Conservation (phyloP, 1,284 basidiomycete genomes). For the Salmacisia buchloeana region DNA sequence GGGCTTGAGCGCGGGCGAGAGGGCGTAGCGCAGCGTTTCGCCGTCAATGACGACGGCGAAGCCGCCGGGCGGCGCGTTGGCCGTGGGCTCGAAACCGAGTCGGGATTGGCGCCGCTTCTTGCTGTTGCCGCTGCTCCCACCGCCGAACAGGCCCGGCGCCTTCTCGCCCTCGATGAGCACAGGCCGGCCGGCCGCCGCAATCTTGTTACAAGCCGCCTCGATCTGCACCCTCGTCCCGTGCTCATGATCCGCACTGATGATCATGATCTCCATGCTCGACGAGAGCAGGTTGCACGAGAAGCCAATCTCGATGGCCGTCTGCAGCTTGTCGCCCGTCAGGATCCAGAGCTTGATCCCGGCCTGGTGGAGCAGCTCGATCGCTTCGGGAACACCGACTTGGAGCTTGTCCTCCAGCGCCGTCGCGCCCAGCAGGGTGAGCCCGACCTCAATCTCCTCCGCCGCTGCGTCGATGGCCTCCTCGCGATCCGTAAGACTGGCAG, state of each 20-base stretch:
- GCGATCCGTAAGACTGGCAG: conserved; percentile 67
- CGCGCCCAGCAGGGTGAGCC: conserved; percentile 76
- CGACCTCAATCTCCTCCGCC: conserved; percentile 75
- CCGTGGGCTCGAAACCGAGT: conserved; percentile 28
- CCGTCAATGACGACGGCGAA: conserved; percentile 97
- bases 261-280: conserved; percentile 72
- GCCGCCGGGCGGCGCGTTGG: conserved; percentile 50
- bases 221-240: conserved; percentile 77
- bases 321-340: conserved; percentile 88
- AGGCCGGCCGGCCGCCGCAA: conserved; percentile 70
- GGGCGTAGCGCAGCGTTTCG: conserved; percentile 77
- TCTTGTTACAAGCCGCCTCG: conserved; percentile 89
- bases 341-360: conserved; percentile 98
- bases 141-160: conserved; percentile 54
- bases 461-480: conserved; percentile 87
- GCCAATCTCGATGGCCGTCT: conserved; percentile 93
- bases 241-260: conserved; percentile 75
- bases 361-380: conserved; percentile 82
- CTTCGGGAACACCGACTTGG: conserved; percentile 91
- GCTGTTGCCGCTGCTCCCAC: conserved; percentile 18
- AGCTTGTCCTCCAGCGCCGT: conserved; percentile 95
- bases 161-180: conserved; percentile 42
- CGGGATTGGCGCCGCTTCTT: conserved; percentile 19
- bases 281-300: conserved; percentile 35
- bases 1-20: conserved; percentile 70